Evolutionary conservation across 2,329 filamentous ascomycete species (phyloP).

Genomic region (Colletotrichum navitas): DNA sequence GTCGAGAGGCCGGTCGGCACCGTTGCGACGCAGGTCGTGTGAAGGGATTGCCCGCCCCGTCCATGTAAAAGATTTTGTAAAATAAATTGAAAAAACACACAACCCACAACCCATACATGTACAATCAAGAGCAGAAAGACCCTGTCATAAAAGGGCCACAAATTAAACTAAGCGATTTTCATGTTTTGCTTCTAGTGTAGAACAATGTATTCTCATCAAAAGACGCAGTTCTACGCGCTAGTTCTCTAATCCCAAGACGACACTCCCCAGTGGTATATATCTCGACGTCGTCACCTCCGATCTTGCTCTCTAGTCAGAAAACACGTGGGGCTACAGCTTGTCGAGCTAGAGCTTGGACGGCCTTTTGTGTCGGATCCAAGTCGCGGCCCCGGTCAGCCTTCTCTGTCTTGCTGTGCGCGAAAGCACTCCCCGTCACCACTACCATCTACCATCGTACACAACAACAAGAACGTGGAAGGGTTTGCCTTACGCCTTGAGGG

Average conservation of each 20-base stretch:
- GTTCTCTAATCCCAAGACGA: background rate
- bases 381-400: slow-evolving; percentile 23
- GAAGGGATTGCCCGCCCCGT: background rate
- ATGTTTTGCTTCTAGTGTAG: background rate
- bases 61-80: background rate
- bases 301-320: background rate
- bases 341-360: slow-evolving; percentile 26
- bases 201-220: background rate
- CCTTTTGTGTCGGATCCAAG: slow-evolving; percentile 2
- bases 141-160: too few species aligned
- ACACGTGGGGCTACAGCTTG: background rate
- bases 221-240: background rate
- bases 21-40: slow-evolving; percentile 81
- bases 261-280: slow-evolving; percentile 25
- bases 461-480: background rate
- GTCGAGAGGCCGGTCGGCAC: slow-evolving; percentile 90
- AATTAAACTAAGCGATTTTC: background rate
- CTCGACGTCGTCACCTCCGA: slow-evolving; percentile 1
- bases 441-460: background rate
- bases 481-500: slow-evolving; percentile 55
- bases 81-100: background rate
- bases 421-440: background rate
- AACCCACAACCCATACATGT: slow-evolving; percentile 36
- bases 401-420: background rate
- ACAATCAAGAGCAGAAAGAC: slow-evolving; percentile 37